phyloP scores from a whole-genome alignment of 2,329 filamentous ascomycete species.

The Pseudogymnoascus sp. region DNA sequence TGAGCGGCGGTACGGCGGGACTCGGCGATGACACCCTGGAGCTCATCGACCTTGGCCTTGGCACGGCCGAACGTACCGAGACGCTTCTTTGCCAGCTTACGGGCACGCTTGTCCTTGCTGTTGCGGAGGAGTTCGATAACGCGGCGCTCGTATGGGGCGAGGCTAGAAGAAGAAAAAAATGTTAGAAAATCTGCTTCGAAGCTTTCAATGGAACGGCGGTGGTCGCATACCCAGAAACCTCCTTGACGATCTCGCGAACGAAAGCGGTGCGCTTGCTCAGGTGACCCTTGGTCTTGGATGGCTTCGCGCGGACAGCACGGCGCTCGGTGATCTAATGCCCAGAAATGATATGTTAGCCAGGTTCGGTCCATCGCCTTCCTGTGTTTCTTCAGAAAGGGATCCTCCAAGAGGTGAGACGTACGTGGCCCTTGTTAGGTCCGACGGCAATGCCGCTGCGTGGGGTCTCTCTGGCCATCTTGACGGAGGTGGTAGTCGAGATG shows the following conservation, averaged over 20 bases:
- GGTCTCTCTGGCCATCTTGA: conserved; percentile 50
- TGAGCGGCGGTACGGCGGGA: conserved; percentile 69
- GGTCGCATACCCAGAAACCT: conserved; percentile 78
- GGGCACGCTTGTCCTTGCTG: conserved; percentile 97
- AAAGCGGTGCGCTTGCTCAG: conserved; percentile 95
- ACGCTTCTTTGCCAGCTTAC: conserved; percentile 99
- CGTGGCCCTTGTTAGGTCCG: conserved; percentile 57
- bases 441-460: conserved; percentile 50
- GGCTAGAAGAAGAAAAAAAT: conserved; percentile 38
- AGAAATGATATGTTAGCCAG: conserved; percentile 22
- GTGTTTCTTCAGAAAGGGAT: conserved; percentile 45
- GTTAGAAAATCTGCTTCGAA: neutral
- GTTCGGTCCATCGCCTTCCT: conserved; percentile 55
- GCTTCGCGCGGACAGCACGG: conserved; percentile 68
- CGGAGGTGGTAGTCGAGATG: conserved; percentile 15
- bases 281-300: conserved; percentile 87
- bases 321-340: conserved; percentile 68
- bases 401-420: conserved; percentile 71
- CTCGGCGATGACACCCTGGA: conserved; percentile 96
- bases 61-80: conserved; percentile 98
- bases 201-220: neutral
- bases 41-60: conserved; percentile 99
- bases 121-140: conserved; percentile 99
- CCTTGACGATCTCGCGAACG: conserved; percentile 95
- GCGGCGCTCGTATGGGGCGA: conserved; percentile 94